A percentile compares a stretch with the other conserved stretches of the same genome.
Conservation (phyloP, 306 rosid genomes). For the Quercus engelmannii region DNA sequence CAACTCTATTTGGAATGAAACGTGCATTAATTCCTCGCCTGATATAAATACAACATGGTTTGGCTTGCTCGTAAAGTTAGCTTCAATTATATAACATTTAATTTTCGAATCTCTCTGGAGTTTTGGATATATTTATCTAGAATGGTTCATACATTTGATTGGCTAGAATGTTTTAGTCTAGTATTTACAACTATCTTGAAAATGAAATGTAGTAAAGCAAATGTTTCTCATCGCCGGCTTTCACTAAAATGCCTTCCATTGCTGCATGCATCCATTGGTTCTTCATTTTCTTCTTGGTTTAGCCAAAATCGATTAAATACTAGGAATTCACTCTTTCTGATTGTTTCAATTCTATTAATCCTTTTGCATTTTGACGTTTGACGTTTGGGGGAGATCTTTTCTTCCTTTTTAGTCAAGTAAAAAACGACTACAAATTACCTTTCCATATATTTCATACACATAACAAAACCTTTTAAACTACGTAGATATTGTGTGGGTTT, state of each 20-base stretch:
- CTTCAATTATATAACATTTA: neutral
- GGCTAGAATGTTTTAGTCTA: neutral
- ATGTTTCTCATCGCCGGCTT: conserved; percentile 52
- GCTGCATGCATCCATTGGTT: too few relatives aligned
- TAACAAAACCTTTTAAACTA: conserved; percentile 1
- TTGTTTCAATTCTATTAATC: too few relatives aligned
- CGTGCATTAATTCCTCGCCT: neutral
- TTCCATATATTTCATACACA: neutral
- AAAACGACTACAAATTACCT: too few relatives aligned
- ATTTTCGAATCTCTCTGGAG: neutral
- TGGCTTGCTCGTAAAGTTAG: neutral
- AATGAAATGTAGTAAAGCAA: conserved; percentile 13
- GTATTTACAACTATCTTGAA: neutral
- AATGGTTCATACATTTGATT: neutral
- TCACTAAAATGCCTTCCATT: neutral
- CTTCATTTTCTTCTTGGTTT: too few relatives aligned
- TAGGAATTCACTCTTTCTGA: too few relatives aligned
- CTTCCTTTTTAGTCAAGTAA: too few relatives aligned
- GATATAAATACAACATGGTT: neutral
- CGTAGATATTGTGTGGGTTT: conserved; percentile 37
- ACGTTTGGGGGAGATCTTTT: too few relatives aligned
- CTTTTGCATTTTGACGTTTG: too few relatives aligned
- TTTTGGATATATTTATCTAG: neutral
- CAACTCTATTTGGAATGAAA: neutral
- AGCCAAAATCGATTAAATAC: too few relatives aligned